These are phyloP conservation scores for Phyllosticta ampelicida DNA, from an alignment of 2,329 filamentous ascomycete genomes.

Conservation along the genomic window DNA sequence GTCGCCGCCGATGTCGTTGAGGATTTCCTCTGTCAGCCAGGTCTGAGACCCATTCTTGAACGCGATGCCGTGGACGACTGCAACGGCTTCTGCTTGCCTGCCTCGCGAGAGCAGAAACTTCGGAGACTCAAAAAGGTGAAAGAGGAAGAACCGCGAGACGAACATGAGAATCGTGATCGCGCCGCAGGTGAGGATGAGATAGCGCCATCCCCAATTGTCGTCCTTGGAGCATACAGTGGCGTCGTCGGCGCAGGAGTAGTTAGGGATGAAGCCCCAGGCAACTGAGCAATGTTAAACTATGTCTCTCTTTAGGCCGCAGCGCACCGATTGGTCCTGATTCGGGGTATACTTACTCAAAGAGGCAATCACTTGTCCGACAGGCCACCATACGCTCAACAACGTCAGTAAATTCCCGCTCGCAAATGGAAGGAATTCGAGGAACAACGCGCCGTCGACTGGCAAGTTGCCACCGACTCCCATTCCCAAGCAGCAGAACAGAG, in stretches of 20 bases:
- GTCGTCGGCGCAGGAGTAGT: constrained; percentile 42
- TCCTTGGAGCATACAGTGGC: constrained; percentile 25
- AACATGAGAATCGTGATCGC: constrained; percentile 68
- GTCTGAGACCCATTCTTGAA: constrained; percentile 48
- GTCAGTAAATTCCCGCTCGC: constrained; percentile 64
- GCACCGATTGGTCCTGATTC: not conserved
- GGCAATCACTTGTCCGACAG: constrained; percentile 65
- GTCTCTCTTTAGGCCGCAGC: not conserved
- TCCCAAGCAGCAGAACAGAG: constrained; percentile 34
- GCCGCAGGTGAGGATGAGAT: constrained; percentile 61
- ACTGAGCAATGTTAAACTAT: constrained; percentile 30
- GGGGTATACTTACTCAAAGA: constrained; percentile 35
- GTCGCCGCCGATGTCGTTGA: constrained; percentile 44
- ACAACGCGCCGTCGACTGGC: constrained; percentile 68
- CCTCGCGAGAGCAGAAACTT: constrained; percentile 72
- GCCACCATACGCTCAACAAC: constrained; percentile 79
- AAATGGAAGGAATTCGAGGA: constrained; percentile 73
- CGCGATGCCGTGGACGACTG: constrained; percentile 68
- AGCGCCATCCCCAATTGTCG: constrained; percentile 63
- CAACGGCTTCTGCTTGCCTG: constrained; percentile 66
- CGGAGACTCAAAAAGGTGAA: constrained; percentile 74
- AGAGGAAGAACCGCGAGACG: constrained; percentile 64
- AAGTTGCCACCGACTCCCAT: constrained; percentile 52
- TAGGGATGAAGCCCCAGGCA: constrained; percentile 66
- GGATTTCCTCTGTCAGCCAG: constrained; percentile 55